Evolutionary conservation across 805 yeast species (phyloP), one percentile per base, ranked within the genome.

Genomic region (Kurtzmaniella cleridarum): DNA sequence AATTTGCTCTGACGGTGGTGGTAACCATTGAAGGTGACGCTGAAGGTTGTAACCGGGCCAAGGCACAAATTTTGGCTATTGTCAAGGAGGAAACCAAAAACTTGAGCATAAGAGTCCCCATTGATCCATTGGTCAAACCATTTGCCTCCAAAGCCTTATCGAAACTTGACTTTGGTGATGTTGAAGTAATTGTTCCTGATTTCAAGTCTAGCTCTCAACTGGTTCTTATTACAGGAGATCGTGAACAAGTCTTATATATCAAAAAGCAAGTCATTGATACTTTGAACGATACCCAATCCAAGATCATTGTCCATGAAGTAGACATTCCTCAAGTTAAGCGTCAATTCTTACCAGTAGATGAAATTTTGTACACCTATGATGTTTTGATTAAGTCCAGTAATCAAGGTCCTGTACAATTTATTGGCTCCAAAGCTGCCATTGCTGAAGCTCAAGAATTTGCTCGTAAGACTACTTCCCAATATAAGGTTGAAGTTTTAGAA

Each of bases 21-120:
- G 81, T 90, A 39, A 64, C 78, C 20, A 67, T 90, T 40, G 83
- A 78, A 43, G 98, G 97, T 64, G 95, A 89, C 55, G 73, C 76
- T 43, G 95, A 85, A 56, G 89, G 96, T 40, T 84, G 85, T 49
- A 75, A 72, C 46, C 71, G 73, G 36, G 96, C 97, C 24, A 82
- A 82, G 54, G 59, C 65, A 27, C 78, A 72, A 55, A 88, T 91
- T 47, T 49, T 77, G 53, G 78, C 75, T 15, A 84, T 89, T 51
- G 95, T 89, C 36, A 73, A 76, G 53, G 85, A 84, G 53, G 81
- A 84, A 51, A 82, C 88, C 39, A 82, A 80, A 53, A 69, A 63
- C 48, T 64, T 81, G 41, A 62, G 74, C 8, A 57, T 75, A 26
- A 76, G 67, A 49, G 43, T 84, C 24, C 53, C 65, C n/a, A 68